Base-by-base conservation (phyloP, 768 basidiomycete species). In the Tricholoma sp. region DNA sequence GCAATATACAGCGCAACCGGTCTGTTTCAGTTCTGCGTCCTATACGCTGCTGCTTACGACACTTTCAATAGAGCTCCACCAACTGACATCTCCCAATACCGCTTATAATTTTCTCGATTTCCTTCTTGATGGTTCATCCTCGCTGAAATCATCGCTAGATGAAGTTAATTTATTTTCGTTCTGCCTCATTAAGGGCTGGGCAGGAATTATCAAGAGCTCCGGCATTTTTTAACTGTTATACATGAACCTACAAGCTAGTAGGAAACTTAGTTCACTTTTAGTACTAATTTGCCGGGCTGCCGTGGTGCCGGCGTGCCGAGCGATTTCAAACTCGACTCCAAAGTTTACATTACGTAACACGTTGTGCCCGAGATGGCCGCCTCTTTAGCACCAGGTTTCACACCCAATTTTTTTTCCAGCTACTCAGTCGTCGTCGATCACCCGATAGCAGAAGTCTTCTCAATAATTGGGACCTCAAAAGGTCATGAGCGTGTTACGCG, bases 71-170 rank as follows among this genome's bases (percentile, higher is more conserved):
- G 91, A 93, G 71, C 74, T 94, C 14, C 91, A 92, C 64, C 91
- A 94, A 66, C 66, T 94, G n/a, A 79, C 82, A 0, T 93, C 91
- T 1, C 88, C 91, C 4, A 64, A 73, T 11, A 89, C 89, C 2
- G 83, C 88, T 0, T 71, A 74, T 27, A 70, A 74, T 2, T 91
- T 94, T 73, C 75, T 94, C 12, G 83, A 86, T 47, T 71, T 77
- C 7, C 79, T 91, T 5, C 75, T 93, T 12, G 74, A 78, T 9
- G 70, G 77, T 2, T 79, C 83, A 2, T 69, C 74, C 2, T 60
- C 69, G 1, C 62, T 84, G 0, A 77, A 82, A 47, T 68, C 69
- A 0, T 75, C 80, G 0, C 56, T 88, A 7, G 73, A 73, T 41
- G 86, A 91, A 57, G 74, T 78, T 0, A 71, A 71, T 18, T 57